Evolutionary conservation across 768 basidiomycete species (phyloP).

Genomic region (Collybia sp.): DNA sequence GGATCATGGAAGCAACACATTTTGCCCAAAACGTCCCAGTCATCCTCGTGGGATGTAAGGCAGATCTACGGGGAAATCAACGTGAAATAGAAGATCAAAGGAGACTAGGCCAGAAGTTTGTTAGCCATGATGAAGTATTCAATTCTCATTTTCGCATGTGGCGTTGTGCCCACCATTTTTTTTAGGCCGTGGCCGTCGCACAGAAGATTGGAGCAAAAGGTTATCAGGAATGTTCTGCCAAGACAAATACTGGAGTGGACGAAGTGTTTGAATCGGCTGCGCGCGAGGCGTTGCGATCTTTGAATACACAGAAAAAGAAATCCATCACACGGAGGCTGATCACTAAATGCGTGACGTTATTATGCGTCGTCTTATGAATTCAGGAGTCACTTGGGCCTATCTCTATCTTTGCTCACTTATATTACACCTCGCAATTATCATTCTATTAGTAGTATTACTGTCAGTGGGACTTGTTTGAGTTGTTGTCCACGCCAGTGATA

Average conservation of each 20-base stretch:
- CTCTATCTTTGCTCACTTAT: too few relatives aligned
- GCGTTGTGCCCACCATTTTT: slow-evolving; percentile 56
- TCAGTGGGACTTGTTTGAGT: too few relatives aligned
- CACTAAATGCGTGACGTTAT: too few relatives aligned
- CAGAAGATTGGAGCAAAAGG: slow-evolving; percentile 82
- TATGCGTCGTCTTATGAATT: too few relatives aligned
- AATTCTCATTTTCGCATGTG: slow-evolving; percentile 34
- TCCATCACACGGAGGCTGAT: too few relatives aligned
- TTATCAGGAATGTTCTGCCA: slow-evolving; percentile 92
- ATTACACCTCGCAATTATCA: too few relatives aligned
- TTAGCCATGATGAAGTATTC: slow-evolving; percentile 75
- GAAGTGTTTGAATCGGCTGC: slow-evolving; percentile 92
- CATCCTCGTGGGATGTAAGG: slow-evolving; percentile 94
- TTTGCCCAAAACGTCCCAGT: slow-evolving; percentile 92
- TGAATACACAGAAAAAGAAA: too few relatives aligned
- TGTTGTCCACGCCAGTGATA: too few relatives aligned
- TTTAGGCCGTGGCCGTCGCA: slow-evolving; percentile 80
- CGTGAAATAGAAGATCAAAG: slow-evolving; percentile 62
- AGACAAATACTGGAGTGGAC: slow-evolving; percentile 90
- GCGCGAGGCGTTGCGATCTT: too few relatives aligned
- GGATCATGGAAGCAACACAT: slow-evolving; percentile 98
- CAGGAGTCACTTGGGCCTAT: too few relatives aligned
- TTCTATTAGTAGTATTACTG: too few relatives aligned
- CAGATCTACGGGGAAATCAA: slow-evolving; percentile 83
- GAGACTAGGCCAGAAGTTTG: slow-evolving; percentile 84